These are phyloP conservation scores for Aurantiochytrium sp. DNA, from an alignment of 108 stramenopile genomes.

Conservation along the genomic window DNA sequence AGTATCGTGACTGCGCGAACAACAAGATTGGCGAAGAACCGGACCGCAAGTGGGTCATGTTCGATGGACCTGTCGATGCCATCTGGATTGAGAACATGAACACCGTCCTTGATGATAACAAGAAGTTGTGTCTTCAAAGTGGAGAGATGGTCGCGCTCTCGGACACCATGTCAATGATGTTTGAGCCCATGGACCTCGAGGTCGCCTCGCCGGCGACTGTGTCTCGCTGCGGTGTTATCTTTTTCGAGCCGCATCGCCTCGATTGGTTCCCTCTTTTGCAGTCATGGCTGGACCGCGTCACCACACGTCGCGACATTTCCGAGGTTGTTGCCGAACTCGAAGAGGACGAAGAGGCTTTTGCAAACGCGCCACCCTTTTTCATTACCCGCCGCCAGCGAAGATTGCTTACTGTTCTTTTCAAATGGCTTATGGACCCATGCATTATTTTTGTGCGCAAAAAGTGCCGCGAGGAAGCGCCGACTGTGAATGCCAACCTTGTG, in stretches of 20 bases:
- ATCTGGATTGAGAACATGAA: constrained; percentile 75
- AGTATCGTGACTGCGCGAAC: constrained; percentile 58
- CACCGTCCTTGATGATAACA: constrained; percentile 60
- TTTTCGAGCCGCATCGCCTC: constrained; percentile 57
- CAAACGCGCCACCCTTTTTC: constrained; percentile 9
- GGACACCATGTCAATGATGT: constrained; percentile 62
- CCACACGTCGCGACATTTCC: neutral
- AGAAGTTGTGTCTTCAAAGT: constrained; percentile 59
- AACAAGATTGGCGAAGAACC: constrained; percentile 43
- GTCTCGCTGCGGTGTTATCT: constrained; percentile 63
- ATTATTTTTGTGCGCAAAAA: constrained; percentile 43
- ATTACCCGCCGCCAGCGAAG: constrained; percentile 21
- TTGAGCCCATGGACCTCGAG: constrained; percentile 63
- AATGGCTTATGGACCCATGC: constrained; percentile 56
- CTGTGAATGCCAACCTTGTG: constrained; percentile 52
- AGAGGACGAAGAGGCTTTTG: neutral
- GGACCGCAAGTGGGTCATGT: constrained; percentile 62
- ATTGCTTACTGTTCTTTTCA: constrained; percentile 35
- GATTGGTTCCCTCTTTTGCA: constrained; percentile 55
- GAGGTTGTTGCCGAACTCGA: neutral
- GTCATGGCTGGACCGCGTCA: constrained; percentile 37
- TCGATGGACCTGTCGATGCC: constrained; percentile 65
- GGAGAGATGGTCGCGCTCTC: constrained; percentile 66
- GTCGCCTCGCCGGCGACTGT: constrained; percentile 63
- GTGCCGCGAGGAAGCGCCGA: constrained; percentile 48